Conservation (phyloP, 345 rosid genomes). For the Aquilaria malaccensis region DNA sequence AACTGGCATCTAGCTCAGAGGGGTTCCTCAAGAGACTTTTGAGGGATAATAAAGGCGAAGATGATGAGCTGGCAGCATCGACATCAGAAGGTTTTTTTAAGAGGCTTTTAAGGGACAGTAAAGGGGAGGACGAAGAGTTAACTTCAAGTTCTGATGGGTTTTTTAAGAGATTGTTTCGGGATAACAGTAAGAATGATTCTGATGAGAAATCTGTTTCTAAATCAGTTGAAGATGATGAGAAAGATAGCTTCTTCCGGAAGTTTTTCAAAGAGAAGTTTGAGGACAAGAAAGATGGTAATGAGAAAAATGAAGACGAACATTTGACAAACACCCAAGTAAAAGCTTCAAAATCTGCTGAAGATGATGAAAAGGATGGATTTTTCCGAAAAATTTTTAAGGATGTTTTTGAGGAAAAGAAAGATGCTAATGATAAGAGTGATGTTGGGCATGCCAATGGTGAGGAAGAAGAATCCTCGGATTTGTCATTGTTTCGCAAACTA, state of each 20-base stretch:
- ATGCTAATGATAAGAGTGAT: slow-evolving; percentile 46
- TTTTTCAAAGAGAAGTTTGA: slow-evolving; percentile 9
- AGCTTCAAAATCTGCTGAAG: slow-evolving; percentile 10
- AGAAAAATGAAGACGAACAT: slow-evolving; percentile 4
- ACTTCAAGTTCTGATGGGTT: slow-evolving; percentile 65
- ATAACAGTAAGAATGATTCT: slow-evolving; percentile 6
- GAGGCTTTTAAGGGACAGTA: slow-evolving; percentile 82
- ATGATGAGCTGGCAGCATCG: no score
- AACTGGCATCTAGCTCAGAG: slow-evolving; percentile 2
- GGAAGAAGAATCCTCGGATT: slow-evolving; percentile 84
- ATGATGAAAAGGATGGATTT: slow-evolving; percentile 2
- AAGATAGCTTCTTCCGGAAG: slow-evolving; percentile 67
- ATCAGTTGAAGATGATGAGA: slow-evolving; percentile 68
- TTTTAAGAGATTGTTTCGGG: slow-evolving; percentile 64
- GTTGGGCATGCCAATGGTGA: slow-evolving; percentile 45
- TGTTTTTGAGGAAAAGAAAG: slow-evolving; percentile 74
- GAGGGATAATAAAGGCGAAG: no score
- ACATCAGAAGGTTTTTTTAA: slow-evolving; percentile 40
- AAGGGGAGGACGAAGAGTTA: slow-evolving; percentile 73
- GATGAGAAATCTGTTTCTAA: slow-evolving; percentile 60
- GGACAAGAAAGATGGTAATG: slow-evolving; percentile 10
- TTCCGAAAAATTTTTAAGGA: slow-evolving; percentile 81
- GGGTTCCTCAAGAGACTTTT: slow-evolving; percentile 5
- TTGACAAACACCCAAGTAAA: slow-evolving; percentile 1
- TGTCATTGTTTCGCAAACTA: slow-evolving; percentile 68